These are phyloP conservation scores for Sutorius australiensis DNA, from an alignment of 768 basidiomycete species.

Conservation along the genomic window DNA sequence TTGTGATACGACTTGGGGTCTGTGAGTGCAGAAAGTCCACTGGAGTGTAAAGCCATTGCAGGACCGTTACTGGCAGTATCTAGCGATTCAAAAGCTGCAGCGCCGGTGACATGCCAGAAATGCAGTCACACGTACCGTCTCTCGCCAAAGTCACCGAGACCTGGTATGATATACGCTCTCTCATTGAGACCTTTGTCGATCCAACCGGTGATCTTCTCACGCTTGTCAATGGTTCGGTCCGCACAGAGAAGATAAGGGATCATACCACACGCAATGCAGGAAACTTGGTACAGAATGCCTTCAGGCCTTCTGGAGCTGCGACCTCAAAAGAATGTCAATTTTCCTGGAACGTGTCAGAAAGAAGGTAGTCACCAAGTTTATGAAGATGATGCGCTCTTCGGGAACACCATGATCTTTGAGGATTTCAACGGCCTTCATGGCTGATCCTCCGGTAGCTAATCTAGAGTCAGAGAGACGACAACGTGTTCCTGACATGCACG, in stretches of 20 bases:
- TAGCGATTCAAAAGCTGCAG: neutral
- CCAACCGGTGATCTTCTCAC: conserved; percentile 83
- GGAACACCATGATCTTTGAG: conserved; percentile 88
- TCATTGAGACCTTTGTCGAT: conserved; percentile 91
- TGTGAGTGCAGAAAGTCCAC: neutral
- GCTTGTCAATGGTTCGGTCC: neutral
- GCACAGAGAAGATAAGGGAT: conserved; percentile 6
- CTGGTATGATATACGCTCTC: conserved; percentile 87
- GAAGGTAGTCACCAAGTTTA: conserved; percentile 66
- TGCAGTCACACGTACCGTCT: conserved; percentile 49
- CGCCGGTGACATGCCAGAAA: neutral
- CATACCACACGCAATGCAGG: conserved; percentile 76
- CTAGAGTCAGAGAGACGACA: neutral
- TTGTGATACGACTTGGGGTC: neutral
- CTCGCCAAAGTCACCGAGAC: conserved; percentile 97
- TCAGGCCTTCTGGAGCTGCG: conserved; percentile 85
- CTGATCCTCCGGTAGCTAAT: conserved; percentile 91
- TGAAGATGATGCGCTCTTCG: conserved; percentile 92
- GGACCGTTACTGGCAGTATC: conserved; percentile 22
- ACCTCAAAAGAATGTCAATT: conserved; percentile 47
- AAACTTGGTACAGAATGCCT: conserved; percentile 70
- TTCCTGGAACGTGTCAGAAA: neutral
- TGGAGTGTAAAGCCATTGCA: neutral
- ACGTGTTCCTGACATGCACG: conserved; percentile 17
- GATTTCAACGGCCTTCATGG: conserved; percentile 96